Evolutionary conservation across 2,329 filamentous ascomycete species (phyloP).

Genomic region (Periconia digitata): DNA sequence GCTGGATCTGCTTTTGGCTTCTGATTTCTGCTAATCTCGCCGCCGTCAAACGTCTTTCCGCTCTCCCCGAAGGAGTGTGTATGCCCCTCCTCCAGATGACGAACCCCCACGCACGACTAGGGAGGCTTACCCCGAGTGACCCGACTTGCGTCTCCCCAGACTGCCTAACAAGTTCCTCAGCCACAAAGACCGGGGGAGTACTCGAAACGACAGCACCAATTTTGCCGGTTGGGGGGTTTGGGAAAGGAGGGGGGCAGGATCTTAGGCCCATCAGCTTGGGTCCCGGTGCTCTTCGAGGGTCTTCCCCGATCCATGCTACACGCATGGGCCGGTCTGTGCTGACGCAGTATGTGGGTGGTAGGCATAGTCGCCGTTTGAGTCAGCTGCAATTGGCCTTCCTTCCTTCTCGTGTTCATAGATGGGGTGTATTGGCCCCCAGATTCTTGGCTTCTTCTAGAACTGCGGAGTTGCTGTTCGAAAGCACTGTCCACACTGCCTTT

Average conservation of each 20-base stretch:
- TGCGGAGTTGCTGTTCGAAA: background rate
- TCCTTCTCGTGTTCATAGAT: background rate
- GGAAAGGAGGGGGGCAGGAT: background rate
- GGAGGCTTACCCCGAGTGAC: background rate
- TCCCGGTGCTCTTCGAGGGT: slow-evolving; percentile 17
- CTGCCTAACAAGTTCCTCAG: slow-evolving; percentile 10
- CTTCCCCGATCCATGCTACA: slow-evolving; percentile 17
- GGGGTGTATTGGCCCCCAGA: background rate
- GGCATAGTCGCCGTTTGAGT: background rate
- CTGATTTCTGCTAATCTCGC: background rate
- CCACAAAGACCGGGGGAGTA: slow-evolving; percentile 6
- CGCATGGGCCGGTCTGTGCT: slow-evolving; percentile 11
- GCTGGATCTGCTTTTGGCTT: background rate
- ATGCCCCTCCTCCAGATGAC: background rate
- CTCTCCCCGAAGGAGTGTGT: background rate
- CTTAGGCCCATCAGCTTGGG: slow-evolving; percentile 14
- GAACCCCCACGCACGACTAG: slow-evolving; percentile 7
- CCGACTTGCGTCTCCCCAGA: slow-evolving; percentile 6
- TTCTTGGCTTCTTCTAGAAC: background rate
- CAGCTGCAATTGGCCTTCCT: background rate
- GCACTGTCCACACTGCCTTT: too few species aligned
- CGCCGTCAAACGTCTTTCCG: background rate
- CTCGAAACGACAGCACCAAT: slow-evolving; percentile 15
- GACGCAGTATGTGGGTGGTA: slow-evolving; percentile 1
- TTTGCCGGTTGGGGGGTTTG: slow-evolving; percentile 19